Base-by-base conservation (phyloP, 2,329 filamentous ascomycete genomes). In the Neonectria coccinea region DNA sequence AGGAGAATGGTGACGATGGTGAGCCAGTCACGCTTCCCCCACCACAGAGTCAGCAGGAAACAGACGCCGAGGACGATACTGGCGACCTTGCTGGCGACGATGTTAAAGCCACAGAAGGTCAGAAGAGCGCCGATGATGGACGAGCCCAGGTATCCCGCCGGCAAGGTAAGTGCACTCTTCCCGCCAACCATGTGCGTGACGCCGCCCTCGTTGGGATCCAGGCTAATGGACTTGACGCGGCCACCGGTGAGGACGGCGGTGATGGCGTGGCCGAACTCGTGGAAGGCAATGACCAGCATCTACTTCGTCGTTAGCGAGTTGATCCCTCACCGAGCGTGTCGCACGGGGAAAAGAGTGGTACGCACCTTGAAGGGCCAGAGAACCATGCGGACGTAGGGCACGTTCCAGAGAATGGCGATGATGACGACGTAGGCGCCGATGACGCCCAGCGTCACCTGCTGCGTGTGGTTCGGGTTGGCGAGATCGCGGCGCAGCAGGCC, bases 221-320 rank as follows among this genome's bases (percentile, higher is more conserved):
- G 85, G 22, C 86, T 89, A 73, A 94, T 93, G 42, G 88, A 91
- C 75, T 92, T 88, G 69, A 94, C 92, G 59, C 82, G 84, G 5
- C 92, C 92, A 59, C 92, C 92, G 0, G 92, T 94, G 64, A 89
- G 86, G 67, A 90, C 86, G 42, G 91, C 90, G 1, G 88, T 88
- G 71, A 93, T 86, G 53, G 92, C 92, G 78, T 94, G 92, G 12
- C 90, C 88, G 74, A 94, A 89, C 70, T 94, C 92, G 79, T 94
- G 92, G 78, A 94, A 94, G 41, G 92, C 92, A 68, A 94, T 94
- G 56, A 92, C 91, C 20, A 94, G 85, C 91, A 94, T 93, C 89
- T 91, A 39, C 27, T 6, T 31, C n/a, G 39, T 64, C 39, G 47
- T 69, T 25, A 70, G 57, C 59, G 66, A 6, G 39, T 48, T 8